Evolutionary conservation across 2,329 filamentous ascomycete species (phyloP).

Genomic region (Diaporthe vexans): DNA sequence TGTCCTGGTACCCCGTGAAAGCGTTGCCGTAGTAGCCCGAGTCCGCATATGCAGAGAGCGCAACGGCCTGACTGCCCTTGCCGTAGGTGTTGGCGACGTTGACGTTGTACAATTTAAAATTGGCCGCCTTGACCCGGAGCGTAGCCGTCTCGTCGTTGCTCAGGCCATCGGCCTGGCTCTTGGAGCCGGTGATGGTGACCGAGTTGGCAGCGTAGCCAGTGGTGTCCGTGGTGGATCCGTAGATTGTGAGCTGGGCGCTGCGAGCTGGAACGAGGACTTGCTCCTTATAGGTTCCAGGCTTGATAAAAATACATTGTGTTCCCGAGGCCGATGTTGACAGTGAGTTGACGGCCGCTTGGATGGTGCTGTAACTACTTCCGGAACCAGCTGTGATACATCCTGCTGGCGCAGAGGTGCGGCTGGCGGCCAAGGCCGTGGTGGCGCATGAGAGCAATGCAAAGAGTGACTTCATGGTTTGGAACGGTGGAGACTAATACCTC

Average conservation of each 20-base stretch:
- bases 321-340: slow-evolving; percentile 65
- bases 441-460: slow-evolving; percentile 29
- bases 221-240: slow-evolving; percentile 69
- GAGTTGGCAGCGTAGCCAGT: slow-evolving; percentile 67
- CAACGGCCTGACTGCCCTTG: slow-evolving; percentile 62
- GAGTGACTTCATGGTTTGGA: slow-evolving; percentile 38
- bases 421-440: slow-evolving; percentile 47
- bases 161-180: slow-evolving; percentile 60
- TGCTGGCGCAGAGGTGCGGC: slow-evolving; percentile 56
- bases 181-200: slow-evolving; percentile 65
- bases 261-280: slow-evolving; percentile 68
- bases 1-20: slow-evolving; percentile 65
- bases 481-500: not conserved
- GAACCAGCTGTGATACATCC: slow-evolving; percentile 65
- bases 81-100: slow-evolving; percentile 64
- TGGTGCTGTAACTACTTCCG: slow-evolving; percentile 53
- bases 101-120: slow-evolving; percentile 74
- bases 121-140: slow-evolving; percentile 59
- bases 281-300: slow-evolving; percentile 71
- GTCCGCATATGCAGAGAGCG: slow-evolving; percentile 58
- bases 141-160: slow-evolving; percentile 68
- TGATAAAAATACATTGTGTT: slow-evolving; percentile 73
- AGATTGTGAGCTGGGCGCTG: slow-evolving; percentile 62
- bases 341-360: slow-evolving; percentile 71
- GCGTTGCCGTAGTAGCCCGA: slow-evolving; percentile 63